A percentile compares a stretch with the other conserved stretches of the same genome.
These are phyloP conservation scores for Wickerhamiella alocasiicola DNA, from an alignment of 805 yeast species.

Conservation along the genomic window DNA sequence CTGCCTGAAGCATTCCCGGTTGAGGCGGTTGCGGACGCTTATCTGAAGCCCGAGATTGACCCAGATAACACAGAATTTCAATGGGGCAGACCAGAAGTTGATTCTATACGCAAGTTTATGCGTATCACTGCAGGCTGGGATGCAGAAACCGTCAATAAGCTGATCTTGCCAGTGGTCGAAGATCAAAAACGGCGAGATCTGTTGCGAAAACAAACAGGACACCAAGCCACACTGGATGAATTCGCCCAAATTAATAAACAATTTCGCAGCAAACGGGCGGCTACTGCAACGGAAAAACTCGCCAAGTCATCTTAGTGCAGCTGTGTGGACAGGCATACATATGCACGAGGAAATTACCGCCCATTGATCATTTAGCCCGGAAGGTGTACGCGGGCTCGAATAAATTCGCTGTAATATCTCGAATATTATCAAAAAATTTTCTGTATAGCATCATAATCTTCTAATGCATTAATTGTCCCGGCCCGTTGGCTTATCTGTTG, in stretches of 20 bases:
- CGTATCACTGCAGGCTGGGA: slow-evolving; percentile 70
- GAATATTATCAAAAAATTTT: no score
- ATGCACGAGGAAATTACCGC: no score
- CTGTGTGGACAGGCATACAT: no score
- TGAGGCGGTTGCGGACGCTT: slow-evolving; percentile 55
- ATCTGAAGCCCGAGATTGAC: slow-evolving; percentile 72
- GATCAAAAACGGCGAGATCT: slow-evolving; percentile 43
- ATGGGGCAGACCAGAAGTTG: slow-evolving; percentile 88
- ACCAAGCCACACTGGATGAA: slow-evolving; percentile 21
- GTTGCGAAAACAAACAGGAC: slow-evolving; percentile 12
- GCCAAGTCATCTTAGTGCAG: background rate
- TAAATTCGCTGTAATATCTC: no score
- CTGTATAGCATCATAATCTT: no score
- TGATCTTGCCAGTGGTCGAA: slow-evolving; percentile 71
- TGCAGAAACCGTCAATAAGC: slow-evolving; percentile 61
- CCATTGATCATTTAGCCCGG: no score
- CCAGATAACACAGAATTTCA: slow-evolving; percentile 60
- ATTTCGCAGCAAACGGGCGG: slow-evolving; percentile 23
- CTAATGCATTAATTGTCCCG: no score
- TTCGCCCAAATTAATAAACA: slow-evolving; percentile 20
- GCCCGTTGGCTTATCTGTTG: no score
- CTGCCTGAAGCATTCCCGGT: slow-evolving; percentile 63
- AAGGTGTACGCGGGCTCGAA: no score
- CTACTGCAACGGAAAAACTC: slow-evolving; percentile 15
- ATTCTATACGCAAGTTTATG: slow-evolving; percentile 58